These are phyloP conservation scores for Mortierella sp. DNA, from an alignment of 371 early-diverging fungal species.

Conservation along the genomic window DNA sequence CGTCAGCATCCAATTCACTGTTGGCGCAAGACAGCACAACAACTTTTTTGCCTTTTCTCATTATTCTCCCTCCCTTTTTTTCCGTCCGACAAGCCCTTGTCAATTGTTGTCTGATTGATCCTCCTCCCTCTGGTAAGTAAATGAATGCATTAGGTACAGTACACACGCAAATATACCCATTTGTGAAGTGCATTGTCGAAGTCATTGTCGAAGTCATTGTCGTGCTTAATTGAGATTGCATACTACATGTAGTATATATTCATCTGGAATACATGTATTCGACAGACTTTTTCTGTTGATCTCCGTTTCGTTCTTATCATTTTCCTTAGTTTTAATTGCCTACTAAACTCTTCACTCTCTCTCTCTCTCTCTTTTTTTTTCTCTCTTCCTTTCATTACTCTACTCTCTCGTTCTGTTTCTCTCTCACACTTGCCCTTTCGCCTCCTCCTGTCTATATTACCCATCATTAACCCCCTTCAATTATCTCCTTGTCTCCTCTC, in stretches of 20 bases:
- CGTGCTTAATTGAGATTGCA: background rate
- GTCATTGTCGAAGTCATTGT: background rate
- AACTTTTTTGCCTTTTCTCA: background rate
- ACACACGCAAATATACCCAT: background rate
- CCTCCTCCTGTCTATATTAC: slow-evolving; percentile 16
- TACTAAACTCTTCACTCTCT: background rate
- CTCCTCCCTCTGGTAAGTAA: background rate
- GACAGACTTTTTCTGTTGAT: slow-evolving; percentile 6
- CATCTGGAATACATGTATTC: background rate
- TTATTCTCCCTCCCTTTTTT: background rate
- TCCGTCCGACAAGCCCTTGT: background rate
- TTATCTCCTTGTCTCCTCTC: background rate
- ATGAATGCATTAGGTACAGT: background rate
- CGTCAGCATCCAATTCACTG: background rate
- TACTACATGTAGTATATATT: background rate
- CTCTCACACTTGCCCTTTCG: slow-evolving; percentile 9
- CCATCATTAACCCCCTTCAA: background rate
- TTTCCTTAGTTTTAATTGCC: slow-evolving; percentile 1
- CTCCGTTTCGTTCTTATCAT: background rate
- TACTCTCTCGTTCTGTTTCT: background rate
- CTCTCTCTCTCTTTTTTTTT: background rate
- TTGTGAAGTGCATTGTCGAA: background rate
- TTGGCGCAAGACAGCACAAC: background rate
- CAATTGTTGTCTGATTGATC: background rate
- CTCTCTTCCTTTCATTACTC: background rate